Evolutionary conservation across 257 asterid species (phyloP).

Genomic region (Linaria vulgaris): DNA sequence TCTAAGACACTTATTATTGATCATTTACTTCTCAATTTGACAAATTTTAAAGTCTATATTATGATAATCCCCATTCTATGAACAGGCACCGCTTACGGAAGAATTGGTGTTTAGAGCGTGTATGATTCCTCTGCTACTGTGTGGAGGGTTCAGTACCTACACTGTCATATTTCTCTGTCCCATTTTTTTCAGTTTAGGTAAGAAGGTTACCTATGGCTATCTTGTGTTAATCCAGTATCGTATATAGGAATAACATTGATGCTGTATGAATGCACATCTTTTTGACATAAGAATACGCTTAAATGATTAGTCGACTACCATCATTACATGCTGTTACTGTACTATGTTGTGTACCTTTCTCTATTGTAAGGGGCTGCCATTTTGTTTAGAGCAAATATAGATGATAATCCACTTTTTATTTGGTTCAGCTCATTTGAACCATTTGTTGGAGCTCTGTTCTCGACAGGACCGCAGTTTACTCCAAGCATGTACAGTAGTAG

Average conservation of each 20-base stretch:
- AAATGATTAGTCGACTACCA: background rate
- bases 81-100: slow-evolving; percentile 92
- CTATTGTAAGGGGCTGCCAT: no score
- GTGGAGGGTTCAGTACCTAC: slow-evolving; percentile 79
- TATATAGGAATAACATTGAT: slow-evolving; percentile 8
- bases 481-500: slow-evolving; percentile 70
- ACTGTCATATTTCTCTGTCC: slow-evolving; percentile 76
- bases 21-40: slow-evolving; percentile 1
- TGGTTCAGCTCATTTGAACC: slow-evolving; percentile 93
- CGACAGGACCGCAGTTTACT: slow-evolving; percentile 56
- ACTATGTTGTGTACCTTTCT: no score
- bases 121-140: slow-evolving; percentile 87
- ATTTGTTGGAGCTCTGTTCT: slow-evolving; percentile 64
- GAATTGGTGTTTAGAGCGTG: slow-evolving; percentile 98
- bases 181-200: slow-evolving; percentile 89
- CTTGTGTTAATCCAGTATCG: background rate
- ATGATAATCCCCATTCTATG: slow-evolving; percentile 15
- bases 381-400: no score
- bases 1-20: background rate
- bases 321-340: background rate
- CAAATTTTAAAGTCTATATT: slow-evolving; percentile 8
- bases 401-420: background rate
- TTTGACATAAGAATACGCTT: background rate
- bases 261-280: background rate
- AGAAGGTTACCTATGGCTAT: slow-evolving; percentile 11